Evolutionary conservation across 371 early-diverging fungal species (phyloP).

Genomic region (Chytridiales sp.): DNA sequence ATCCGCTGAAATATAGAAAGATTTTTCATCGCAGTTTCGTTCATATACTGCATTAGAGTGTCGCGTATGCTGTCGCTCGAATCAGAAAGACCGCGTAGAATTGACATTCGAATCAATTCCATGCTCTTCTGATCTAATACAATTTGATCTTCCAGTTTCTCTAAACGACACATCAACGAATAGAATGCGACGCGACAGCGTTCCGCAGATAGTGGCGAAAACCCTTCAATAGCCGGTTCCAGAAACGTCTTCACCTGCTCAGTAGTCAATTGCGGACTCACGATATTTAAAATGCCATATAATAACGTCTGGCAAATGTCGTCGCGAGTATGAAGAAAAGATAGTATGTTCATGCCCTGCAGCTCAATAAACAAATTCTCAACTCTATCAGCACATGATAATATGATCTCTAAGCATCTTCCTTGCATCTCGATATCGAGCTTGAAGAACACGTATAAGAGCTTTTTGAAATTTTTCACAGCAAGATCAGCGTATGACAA

Average conservation of each 20-base stretch:
- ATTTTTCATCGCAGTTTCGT: conserved; percentile 25
- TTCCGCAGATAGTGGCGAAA: conserved; percentile 36
- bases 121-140: too few species aligned
- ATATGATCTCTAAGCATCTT: conserved; percentile 54
- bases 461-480: conserved; percentile 11
- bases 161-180: conserved; percentile 35
- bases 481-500: conserved; percentile 29
- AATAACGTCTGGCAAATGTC: conserved; percentile 57
- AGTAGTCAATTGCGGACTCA: conserved; percentile 40
- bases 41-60: conserved; percentile 52
- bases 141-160: conserved; percentile 11
- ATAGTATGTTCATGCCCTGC: conserved; percentile 45
- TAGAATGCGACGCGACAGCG: conserved; percentile 50
- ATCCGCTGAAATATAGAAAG: conserved; percentile 45
- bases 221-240: conserved; percentile 23
- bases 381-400: conserved; percentile 48
- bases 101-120: conserved; percentile 41
- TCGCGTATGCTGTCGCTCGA: conserved; percentile 50
- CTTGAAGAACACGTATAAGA: conserved; percentile 32
- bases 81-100: conserved; percentile 63
- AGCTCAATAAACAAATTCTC: conserved; percentile 55
- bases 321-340: conserved; percentile 50
- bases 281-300: conserved; percentile 51
- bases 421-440: conserved; percentile 35
- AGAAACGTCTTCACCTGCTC: conserved; percentile 50